Percentiles rank a stretch among this genome's conserved stretches.
These are phyloP conservation scores for Mychonastes homosphaera DNA, from an alignment of 139 green algal species.

Conservation along the genomic window DNA sequence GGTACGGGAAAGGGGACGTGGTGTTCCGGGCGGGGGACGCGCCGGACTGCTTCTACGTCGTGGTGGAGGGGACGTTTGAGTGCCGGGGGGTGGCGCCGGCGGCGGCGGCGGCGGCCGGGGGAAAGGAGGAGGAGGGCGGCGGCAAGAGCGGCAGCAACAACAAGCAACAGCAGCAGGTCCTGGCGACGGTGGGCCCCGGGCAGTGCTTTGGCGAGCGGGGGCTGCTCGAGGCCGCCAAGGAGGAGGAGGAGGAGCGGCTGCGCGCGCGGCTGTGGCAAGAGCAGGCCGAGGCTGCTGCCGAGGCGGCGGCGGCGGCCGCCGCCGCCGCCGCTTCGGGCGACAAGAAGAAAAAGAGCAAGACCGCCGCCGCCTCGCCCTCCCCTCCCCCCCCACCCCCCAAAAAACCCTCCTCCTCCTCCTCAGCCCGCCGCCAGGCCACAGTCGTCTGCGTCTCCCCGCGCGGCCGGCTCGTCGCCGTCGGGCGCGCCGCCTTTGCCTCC, in stretches of 20 bases:
- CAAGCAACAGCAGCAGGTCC: slow-evolving; percentile 7
- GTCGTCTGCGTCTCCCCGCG: too few species aligned
- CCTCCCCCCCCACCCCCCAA: too few species aligned
- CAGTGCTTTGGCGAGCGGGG: slow-evolving; percentile 86
- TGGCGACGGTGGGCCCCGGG: slow-evolving; percentile 48
- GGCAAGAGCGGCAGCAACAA: not conserved
- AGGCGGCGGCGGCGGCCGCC: too few species aligned
- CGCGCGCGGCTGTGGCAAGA: too few species aligned
- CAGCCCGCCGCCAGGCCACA: too few species aligned
- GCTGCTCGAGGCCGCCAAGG: slow-evolving; percentile 48
- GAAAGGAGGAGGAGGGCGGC: not conserved
- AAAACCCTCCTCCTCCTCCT: not conserved
- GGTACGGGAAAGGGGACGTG: slow-evolving; percentile 29
- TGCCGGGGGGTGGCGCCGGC: slow-evolving; percentile 14
- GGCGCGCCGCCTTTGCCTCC: too few species aligned
- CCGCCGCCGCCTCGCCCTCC: too few species aligned
- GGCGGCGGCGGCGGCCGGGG: not conserved
- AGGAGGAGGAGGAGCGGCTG: too few species aligned
- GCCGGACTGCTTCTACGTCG: slow-evolving; percentile 79
- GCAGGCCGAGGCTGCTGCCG: too few species aligned
- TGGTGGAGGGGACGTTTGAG: slow-evolving; percentile 64
- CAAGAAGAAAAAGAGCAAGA: too few species aligned
- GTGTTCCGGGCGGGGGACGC: slow-evolving; percentile 54
- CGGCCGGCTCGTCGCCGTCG: too few species aligned
- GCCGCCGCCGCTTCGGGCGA: too few species aligned